Conservation (phyloP, 2,329 filamentous ascomycete species). For the Exophiala oligosperma region DNA sequence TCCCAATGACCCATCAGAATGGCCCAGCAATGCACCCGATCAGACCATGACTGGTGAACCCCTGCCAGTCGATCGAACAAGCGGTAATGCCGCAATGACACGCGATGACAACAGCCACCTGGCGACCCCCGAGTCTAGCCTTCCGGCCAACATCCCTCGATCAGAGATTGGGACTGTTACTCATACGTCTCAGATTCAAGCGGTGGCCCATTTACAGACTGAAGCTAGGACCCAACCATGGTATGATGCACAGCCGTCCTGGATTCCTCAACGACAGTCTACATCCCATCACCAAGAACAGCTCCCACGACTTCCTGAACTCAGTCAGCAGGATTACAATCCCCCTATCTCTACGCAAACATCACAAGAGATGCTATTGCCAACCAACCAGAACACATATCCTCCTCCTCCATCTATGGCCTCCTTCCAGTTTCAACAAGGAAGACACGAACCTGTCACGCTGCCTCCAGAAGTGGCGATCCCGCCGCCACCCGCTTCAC, state of each 20-base stretch:
- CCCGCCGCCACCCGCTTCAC: too few species aligned
- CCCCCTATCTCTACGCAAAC: conserved; percentile 14
- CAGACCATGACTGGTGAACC: conserved; percentile 68
- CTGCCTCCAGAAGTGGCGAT: neutral
- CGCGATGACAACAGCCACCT: too few species aligned
- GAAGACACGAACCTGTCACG: neutral
- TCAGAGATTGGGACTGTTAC: neutral
- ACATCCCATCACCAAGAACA: conserved; percentile 22
- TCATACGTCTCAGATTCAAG: neutral
- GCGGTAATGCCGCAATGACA: too few species aligned
- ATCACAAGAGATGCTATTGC: conserved; percentile 23
- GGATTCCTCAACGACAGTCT: conserved; percentile 20
- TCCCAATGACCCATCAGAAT: conserved; percentile 63
- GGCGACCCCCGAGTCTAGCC: too few species aligned
- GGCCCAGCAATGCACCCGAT: conserved; percentile 67
- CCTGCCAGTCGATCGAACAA: conserved; percentile 53
- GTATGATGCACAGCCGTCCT: conserved; percentile 21
- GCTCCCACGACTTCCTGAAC: conserved; percentile 27
- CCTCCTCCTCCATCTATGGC: conserved; percentile 6
- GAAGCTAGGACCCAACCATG: conserved; percentile 10
- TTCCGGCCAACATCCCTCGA: too few species aligned
- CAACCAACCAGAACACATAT: conserved; percentile 18
- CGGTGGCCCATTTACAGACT: too few species aligned
- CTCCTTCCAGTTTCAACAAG: conserved; percentile 2
- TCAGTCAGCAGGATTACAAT: conserved; percentile 20